Evolutionary conservation across 768 basidiomycete genomes (phyloP), one percentile per base, ranked within the genome.

Genomic region (Amanita fuliginea): DNA sequence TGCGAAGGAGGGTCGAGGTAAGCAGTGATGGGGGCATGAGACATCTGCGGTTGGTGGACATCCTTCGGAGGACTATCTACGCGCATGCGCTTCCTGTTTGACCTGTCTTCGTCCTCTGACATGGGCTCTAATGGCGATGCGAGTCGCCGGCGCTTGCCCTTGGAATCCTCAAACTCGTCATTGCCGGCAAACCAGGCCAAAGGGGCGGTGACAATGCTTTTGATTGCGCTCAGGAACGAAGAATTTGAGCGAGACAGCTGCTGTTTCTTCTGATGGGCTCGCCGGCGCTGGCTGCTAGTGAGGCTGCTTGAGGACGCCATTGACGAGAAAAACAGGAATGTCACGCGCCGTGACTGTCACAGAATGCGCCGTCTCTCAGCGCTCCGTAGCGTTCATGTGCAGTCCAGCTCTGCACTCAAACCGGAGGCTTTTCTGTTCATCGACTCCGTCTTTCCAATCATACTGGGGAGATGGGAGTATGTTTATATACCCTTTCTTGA

Each of bases 381-480:
- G 18, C 8, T 30, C 24, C 41, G 41, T 22, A 14, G 41, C 22
- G 6, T 34, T 18, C 30, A 47, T 47, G 5, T 22, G 24, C n/a
- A 45, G 6, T 18, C 36, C 5, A 16, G 36, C 30, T 18, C 44
- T 30, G 44, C 34, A 32, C 16, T 13, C 30, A 54, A 59, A n/a
- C 59, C 64, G 39, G 70, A 80, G 47, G 79, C 67, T 2, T 83
- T 80, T 74, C 62, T 90, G 22, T 91, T 80, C 59, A 67, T 89
- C 40, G 83, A 87, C 57, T 84, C 83, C 1, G 75, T 91, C 30
- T 89, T 89, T 61, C 89, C 88, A 0, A 72, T 87, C 28, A 75
- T 77, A 51, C 62, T 87, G 22, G 84, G 75, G 6, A 61, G 69
- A 51, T 84, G 83, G 80, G 88, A 91, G 84, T 88, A 59, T 55